Conservation (phyloP, 345 rosid species). For the Fremontodendron californicum region DNA sequence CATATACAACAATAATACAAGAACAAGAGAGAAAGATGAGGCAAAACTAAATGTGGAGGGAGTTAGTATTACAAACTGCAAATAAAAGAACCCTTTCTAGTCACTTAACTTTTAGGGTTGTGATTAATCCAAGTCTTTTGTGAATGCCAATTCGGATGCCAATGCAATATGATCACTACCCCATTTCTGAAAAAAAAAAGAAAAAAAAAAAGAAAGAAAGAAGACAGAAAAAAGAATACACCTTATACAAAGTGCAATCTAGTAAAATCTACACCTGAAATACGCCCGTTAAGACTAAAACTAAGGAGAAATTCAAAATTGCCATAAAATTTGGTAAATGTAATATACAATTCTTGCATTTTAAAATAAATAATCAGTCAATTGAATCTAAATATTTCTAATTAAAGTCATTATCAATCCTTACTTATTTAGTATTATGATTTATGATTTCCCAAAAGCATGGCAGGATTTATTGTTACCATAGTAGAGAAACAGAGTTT, state of each 20-base stretch:
- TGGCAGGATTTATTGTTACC: neutral
- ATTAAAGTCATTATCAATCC: neutral
- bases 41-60: neutral
- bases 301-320: neutral
- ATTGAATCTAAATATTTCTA: neutral
- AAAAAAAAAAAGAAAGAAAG: too few species aligned
- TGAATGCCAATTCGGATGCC: constrained; percentile 73
- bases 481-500: neutral
- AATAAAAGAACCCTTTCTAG: neutral
- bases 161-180: constrained; percentile 94
- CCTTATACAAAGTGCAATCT: neutral
- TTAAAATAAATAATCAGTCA: neutral
- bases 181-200: constrained; percentile 70
- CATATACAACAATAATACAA: neutral
- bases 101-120: constrained; percentile 8
- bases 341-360: neutral
- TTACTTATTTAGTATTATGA: too few species aligned
- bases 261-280: neutral
- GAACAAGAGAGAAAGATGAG: neutral
- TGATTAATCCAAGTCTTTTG: constrained; percentile 19
- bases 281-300: neutral
- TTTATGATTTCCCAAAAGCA: neutral
- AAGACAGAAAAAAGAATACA: neutral
- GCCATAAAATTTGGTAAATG: neutral
- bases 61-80: neutral